Base-by-base conservation (phyloP, 2,329 filamentous ascomycete species). In the Sporothrix euskadiensis region DNA sequence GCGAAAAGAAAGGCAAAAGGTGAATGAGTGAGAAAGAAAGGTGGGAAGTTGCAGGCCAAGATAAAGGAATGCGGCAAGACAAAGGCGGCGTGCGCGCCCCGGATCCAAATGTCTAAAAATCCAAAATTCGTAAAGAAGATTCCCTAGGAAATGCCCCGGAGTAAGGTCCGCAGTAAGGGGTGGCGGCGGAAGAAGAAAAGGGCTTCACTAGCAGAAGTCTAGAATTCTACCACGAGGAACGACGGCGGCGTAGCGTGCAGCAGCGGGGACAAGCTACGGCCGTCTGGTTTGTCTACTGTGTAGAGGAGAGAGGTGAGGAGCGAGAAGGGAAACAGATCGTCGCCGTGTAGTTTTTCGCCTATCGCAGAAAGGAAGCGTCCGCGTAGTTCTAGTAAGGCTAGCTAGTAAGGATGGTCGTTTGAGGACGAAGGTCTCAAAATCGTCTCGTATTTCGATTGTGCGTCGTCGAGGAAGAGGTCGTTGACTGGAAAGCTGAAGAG, bases 281-380 rank as follows among this genome's bases (percentile, higher is more conserved):
- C 22, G 52, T 26, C n/a, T 56, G 26, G 6, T 9, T 22, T 14
- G 26, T 26, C 26, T 26, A 26, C 26, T n/a, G 63, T 49, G 6
- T 49, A 14, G 19, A 22, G 16, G 35, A 26, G 14, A 16, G 26
- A 68, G 47, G 44, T 52, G 44, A 49, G 30, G 16, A 68, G 12
- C 65, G 7, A 68, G 65, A 35, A 52, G 26, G 41, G 65, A 32
- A 66, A 35, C 44, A 68, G 65, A 68, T 68, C 65, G 65, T 52
- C 65, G 63, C 8, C 16, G 9, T 26, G 6, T n/a, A 4, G 47
- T 32, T 9, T n/a, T 39, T 47, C n/a, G 61, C 41, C 41, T 52
- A 35, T 68, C 65, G 65, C 44, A 68, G 44, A 52, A 16, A 30
- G 39, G 14, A 47, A 30, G 63, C 30, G 59, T 44, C 35, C 26